phyloP scores from a whole-genome alignment of 2,329 filamentous ascomycete species.

The Ustulina deusta region DNA sequence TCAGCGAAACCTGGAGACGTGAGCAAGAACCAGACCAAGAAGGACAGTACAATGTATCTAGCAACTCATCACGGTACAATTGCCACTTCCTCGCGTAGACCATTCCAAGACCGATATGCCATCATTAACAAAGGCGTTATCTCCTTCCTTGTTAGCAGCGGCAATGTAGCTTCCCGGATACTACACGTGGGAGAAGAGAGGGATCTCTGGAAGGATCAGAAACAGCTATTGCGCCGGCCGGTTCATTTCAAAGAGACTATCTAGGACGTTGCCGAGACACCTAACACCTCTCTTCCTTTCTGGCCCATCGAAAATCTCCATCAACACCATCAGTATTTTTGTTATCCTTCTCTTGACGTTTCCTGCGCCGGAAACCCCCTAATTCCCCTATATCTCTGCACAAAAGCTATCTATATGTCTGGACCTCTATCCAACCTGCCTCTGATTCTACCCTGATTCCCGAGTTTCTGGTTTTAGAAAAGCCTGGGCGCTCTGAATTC shows the following conservation, averaged over 20 bases:
- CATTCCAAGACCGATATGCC: background rate
- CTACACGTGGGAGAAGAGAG: background rate
- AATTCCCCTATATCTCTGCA: slow-evolving; percentile 24
- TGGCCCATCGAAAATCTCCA: background rate
- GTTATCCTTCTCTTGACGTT: slow-evolving; percentile 4
- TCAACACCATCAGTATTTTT: slow-evolving; percentile 5
- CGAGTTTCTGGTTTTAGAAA: background rate
- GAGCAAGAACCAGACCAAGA: background rate
- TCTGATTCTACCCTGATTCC: background rate
- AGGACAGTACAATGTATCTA: background rate
- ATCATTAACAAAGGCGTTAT: background rate
- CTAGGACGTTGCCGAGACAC: background rate
- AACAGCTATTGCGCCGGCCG: background rate
- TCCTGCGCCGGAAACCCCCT: slow-evolving; percentile 15
- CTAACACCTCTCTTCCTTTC: slow-evolving; percentile 6
- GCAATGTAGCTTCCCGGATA: slow-evolving; percentile 17
- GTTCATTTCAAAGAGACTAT: background rate
- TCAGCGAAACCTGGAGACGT: background rate
- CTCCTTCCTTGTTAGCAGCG: slow-evolving; percentile 8
- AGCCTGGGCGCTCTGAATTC: background rate
- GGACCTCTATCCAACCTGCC: background rate
- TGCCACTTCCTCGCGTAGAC: background rate
- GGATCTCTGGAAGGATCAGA: background rate
- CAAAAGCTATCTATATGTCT: background rate
- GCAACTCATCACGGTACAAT: background rate